These are phyloP conservation scores for Rosa lucieae DNA, from an alignment of 306 rosid species.

Conservation along the genomic window DNA sequence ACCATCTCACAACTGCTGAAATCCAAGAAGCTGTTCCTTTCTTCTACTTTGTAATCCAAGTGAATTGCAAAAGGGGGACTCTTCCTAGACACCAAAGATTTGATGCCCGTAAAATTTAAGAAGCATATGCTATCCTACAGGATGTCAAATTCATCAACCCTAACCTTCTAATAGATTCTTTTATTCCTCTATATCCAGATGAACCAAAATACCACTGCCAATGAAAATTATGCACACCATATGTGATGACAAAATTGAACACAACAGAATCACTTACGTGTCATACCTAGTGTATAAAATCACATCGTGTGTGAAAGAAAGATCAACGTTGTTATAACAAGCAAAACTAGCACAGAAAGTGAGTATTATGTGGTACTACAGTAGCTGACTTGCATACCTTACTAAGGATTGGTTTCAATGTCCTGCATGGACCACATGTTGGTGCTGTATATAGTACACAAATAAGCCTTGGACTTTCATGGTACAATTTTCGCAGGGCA, in stretches of 20 bases:
- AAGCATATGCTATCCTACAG: not conserved
- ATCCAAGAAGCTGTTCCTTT: not conserved
- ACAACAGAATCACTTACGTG: not conserved
- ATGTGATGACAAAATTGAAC: not conserved
- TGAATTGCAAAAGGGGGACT: not conserved
- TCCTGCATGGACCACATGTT: conserved; percentile 94
- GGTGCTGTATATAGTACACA: conserved; percentile 86
- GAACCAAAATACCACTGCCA: not conserved
- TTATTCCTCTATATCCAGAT: not conserved
- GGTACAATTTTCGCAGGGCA: conserved; percentile 92
- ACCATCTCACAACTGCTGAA: not conserved
- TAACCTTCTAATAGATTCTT: not conserved
- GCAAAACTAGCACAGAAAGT: conserved; percentile 15
- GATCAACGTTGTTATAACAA: not conserved
- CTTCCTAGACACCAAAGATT: not conserved
- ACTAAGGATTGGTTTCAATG: conserved; percentile 91
- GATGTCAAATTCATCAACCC: not conserved
- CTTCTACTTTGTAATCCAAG: not conserved
- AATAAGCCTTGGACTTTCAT: conserved; percentile 93
- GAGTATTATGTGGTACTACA: conserved; percentile 10
- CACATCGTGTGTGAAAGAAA: conserved; percentile 18
- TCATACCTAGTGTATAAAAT: not conserved
- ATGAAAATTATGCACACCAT: not conserved
- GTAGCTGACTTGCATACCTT: conserved; percentile 50
- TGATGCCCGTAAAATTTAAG: not conserved